Conservation (phyloP, 495 filamentous ascomycete genomes). For the Lentithecium fluviatile region DNA sequence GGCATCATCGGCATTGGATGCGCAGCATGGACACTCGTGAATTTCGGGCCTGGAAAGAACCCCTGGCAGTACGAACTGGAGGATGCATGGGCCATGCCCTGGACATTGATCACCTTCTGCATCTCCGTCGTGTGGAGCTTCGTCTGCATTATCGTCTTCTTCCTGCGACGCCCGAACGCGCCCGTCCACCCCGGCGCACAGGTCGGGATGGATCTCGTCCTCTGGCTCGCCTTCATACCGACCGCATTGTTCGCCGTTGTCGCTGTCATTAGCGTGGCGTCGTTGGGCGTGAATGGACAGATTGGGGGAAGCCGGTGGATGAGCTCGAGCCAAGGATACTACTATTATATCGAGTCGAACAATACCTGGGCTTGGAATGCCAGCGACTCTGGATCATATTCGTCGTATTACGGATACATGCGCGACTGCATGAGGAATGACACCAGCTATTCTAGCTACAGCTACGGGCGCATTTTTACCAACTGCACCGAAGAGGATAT, state of each 20-base stretch:
- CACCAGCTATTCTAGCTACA: not conserved
- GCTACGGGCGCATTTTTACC: slow-evolving; percentile 4
- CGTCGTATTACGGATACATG: slow-evolving; percentile 7
- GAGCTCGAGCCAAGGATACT: slow-evolving; percentile 14
- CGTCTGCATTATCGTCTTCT: slow-evolving; percentile 23
- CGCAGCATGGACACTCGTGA: slow-evolving; percentile 32
- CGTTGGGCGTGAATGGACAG: slow-evolving; percentile 12
- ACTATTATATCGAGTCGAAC: slow-evolving; percentile 20
- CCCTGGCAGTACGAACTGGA: slow-evolving; percentile 7
- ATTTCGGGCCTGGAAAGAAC: not conserved
- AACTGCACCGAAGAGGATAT: slow-evolving; percentile 31
- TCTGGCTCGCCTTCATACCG: slow-evolving; percentile 39
- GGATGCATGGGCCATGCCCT: slow-evolving; percentile 17
- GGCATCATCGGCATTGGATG: slow-evolving; percentile 36
- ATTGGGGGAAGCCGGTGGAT: slow-evolving; percentile 6
- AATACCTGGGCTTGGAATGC: slow-evolving; percentile 31
- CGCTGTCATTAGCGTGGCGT: not conserved
- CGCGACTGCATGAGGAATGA: not conserved
- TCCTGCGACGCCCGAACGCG: slow-evolving; percentile 19
- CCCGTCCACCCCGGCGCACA: slow-evolving; percentile 39
- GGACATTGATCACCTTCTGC: slow-evolving; percentile 34
- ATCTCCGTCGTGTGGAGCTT: slow-evolving; percentile 26
- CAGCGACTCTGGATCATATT: slow-evolving; percentile 4
- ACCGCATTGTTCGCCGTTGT: slow-evolving; percentile 28
- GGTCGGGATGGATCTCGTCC: slow-evolving; percentile 41